A percentile compares a stretch with the other conserved stretches of the same genome.
These are phyloP conservation scores for Starmera caribaea DNA, from an alignment of 805 yeast species.

Conservation along the genomic window DNA sequence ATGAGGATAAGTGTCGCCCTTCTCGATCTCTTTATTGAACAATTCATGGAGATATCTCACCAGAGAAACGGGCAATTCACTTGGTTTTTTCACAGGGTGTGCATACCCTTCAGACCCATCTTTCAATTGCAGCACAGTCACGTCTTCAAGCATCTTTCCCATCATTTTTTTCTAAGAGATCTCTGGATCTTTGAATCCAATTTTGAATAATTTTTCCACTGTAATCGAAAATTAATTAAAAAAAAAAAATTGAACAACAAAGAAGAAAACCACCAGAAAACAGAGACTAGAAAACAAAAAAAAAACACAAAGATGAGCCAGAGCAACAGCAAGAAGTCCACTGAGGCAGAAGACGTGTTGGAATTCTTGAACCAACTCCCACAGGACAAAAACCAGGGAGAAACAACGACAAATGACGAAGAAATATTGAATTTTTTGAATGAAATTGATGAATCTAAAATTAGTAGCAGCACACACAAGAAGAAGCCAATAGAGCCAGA, in stretches of 20 bases:
- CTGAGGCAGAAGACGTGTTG: constrained; percentile 64
- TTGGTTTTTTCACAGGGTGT: no score
- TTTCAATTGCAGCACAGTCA: no score
- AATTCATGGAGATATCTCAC: constrained; percentile 35
- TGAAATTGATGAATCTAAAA: constrained; percentile 43
- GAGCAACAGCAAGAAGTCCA: constrained; percentile 22
- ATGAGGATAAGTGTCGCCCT: constrained; percentile 72
- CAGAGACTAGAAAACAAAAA: neutral
- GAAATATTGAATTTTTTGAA: constrained; percentile 41
- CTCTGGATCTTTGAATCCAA: neutral
- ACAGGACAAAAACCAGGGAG: constrained; percentile 27
- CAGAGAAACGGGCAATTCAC: constrained; percentile 41
- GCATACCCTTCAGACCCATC: no score
- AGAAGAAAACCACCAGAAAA: neutral
- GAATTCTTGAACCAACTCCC: constrained; percentile 78
- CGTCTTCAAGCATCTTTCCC: no score
- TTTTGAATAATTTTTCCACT: neutral
- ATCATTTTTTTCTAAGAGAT: no score
- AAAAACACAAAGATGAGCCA: constrained; percentile 6
- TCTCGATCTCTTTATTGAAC: constrained; percentile 57
- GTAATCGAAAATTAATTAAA: no score
- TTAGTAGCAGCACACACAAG: constrained; percentile 1
- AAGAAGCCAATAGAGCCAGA: constrained; percentile 5
- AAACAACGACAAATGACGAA: constrained; percentile 22
- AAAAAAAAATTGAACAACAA: neutral